Base-by-base conservation (phyloP, 2,329 filamentous ascomycete species). In the Fusarium paranaense region DNA sequence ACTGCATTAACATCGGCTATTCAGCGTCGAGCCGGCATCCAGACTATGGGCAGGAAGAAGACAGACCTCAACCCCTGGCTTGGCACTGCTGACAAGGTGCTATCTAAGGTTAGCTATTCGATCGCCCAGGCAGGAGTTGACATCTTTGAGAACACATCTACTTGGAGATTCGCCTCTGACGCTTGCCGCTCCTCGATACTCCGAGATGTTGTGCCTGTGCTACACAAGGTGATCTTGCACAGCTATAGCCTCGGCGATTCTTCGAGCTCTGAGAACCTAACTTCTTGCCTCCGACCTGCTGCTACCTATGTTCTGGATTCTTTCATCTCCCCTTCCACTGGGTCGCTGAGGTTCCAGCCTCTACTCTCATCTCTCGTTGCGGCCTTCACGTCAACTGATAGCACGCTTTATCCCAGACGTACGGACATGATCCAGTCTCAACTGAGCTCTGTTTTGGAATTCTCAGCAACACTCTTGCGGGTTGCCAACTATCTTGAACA, bases 121-220 rank as follows among this genome's bases (percentile, higher is more conserved):
- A 93, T 96, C 77, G 92, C 92, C 8, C 91, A 93, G 74, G 92
- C 92, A 2, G 88, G 94, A 72, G 89, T 97, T 27, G 95, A 97
- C 78, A 90, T 97, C 8, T 93, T 97, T 75, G 95, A 97, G 83
- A 97, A 93, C 81, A 94, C 93, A 40, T 90, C 91, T 33, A 95
- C 92, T 6, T 99, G 96, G 97, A 92, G 92, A 75, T 98, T 97
- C 80, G 87, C 89, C 8, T 87, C 89, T 2, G 87, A 90, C 13
- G 86, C 91, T 30, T 92, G 95, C 74, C 91, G 92, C 50, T 89
- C 91, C 60, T 86, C 91, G 65, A 88, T 98, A 58, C 90, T 94
- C 67, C 87, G 88, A 20, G 87, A 88, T 47, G 90, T 98, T 30
- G 88, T 94, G 30, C 87, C 87, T 6, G 89, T 92, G 16, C 92